phyloP scores from a whole-genome alignment of 2,329 filamentous ascomycete genomes.

The Pseudogymnoascus sp. region DNA sequence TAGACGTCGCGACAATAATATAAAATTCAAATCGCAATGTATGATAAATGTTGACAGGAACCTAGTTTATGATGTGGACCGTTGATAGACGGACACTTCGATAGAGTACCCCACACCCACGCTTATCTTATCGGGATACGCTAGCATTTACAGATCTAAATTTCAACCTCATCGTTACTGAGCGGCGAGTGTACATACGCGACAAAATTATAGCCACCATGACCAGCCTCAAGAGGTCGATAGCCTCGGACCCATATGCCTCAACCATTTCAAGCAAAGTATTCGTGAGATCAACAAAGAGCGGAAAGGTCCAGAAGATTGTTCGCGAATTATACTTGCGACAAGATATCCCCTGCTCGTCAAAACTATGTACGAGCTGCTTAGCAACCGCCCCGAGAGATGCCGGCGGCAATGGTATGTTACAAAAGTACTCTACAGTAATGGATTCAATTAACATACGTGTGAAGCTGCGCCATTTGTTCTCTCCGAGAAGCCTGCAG shows the following conservation, averaged over 20 bases:
- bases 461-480: constrained; percentile 68
- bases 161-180: constrained; percentile 6
- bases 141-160: constrained; percentile 10
- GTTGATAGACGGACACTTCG: neutral
- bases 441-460: constrained; percentile 13
- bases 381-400: constrained; percentile 67
- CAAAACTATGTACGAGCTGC: constrained; percentile 74
- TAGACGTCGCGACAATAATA: neutral
- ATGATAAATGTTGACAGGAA: neutral
- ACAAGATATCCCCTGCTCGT: constrained; percentile 96
- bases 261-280: constrained; percentile 89
- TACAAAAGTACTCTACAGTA: neutral
- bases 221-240: constrained; percentile 58
- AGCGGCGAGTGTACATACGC: neutral
- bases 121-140: constrained; percentile 7
- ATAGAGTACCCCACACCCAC: neutral
- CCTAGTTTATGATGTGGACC: neutral
- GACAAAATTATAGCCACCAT: constrained; percentile 33
- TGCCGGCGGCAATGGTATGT: constrained; percentile 65
- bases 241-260: constrained; percentile 46
- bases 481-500: constrained; percentile 80
- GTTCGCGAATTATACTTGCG: constrained; percentile 93
- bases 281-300: constrained; percentile 89
- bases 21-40: neutral
- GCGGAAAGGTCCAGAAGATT: constrained; percentile 97